Base-by-base conservation (phyloP, 2,329 filamentous ascomycete genomes). In the Aspergillus chevalieri region DNA sequence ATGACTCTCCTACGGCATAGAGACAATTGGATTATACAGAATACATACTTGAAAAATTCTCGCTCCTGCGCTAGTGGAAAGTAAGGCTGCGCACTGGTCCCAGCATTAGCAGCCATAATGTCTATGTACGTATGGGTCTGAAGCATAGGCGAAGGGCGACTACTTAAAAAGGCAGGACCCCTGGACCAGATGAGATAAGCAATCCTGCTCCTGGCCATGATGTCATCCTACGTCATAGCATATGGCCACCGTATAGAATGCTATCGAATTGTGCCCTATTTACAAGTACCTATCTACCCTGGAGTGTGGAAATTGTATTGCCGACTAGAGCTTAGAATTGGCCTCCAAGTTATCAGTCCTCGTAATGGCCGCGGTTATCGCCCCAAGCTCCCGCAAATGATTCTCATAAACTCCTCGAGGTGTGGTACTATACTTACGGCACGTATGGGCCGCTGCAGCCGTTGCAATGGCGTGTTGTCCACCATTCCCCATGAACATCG, bases 21-120 rank as follows among this genome's bases (percentile, higher is more conserved):
- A 10, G 38, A 9, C 17, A 19, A 41, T 15, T 12, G 17, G 3
- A 19, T 12, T 19, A 21, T 19, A 41, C 15, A 41, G 15, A 30
- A 12, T 22, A 19, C 51, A 3, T 43, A 60, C 59, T 57, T 58
- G 44, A 55, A 56, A 30, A 62, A 57, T 42, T 62, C 58, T 4
- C 54, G 58, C 33, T 62, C 55, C 44, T 60, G 56, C 4, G 53
- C 57, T 43, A 52, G 26, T 46, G 43, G 39, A 28, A 48, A 51
- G 6, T 33, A n/a, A 30, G 38, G 17, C 6, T 43, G 33, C 9
- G 5, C 14, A n/a, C 12, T 19, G 38, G 17, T 10, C 5, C 9
- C 38, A 19, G 38, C 8, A 17, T 12, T 41, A 12, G 15, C 38
- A 41, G 38, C 8, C 38, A 41, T 41, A 19, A 14, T 22, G 38